Base-by-base conservation (phyloP, 2,329 filamentous ascomycete genomes). In the Penicillium sp. region DNA sequence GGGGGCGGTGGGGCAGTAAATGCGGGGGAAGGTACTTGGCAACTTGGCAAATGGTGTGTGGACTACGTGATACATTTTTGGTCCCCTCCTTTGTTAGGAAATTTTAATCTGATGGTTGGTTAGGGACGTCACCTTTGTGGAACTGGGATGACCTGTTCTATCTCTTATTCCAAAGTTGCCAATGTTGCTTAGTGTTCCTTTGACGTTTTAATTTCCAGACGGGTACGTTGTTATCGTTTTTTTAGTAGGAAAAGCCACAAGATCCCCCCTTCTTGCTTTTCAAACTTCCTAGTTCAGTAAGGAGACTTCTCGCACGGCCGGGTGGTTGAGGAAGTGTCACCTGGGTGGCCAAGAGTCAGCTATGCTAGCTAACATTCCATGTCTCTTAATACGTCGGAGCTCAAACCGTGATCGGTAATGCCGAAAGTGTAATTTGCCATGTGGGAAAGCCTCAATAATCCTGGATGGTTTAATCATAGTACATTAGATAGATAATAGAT, bases 11-110 rank as follows among this genome's bases (percentile, higher is more conserved):
- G 27, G 35, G 27, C 25, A 27, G 29, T 23, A 36, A 44, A 57
- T 57, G 55, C 55, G 55, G 55, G 55, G 55, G 35, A 36, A 47
- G 1, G 10, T 6, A 53, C 55, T 57, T 57, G 49, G 55, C 55
- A 47, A 35, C 55, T 57, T 57, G 49, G 55, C 54, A 36, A 12
- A 12, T 33, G 27, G 43, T 17, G 43, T 12, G 19, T 48, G 2
- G 29, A 33, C 29, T 21, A 23, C n/a, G 27, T 33, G n/a, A 47
- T 35, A 23, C 13, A 31, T 25, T 19, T 29, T 19, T 15, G 17
- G 5, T 29, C 25, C 35, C 19, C 23, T 17, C n/a, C 13, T 36
- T 36, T 42, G 7, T 21, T 44, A 36, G 21, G 17, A 8, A 6
- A 25, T 27, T 25, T 33, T 27, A n/a, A n/a, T 3, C 17, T 19